Evolutionary conservation across 2,329 filamentous ascomycete genomes (phyloP), one percentile per base, ranked within the genome.

Genomic region (Aspergillus ruber): DNA sequence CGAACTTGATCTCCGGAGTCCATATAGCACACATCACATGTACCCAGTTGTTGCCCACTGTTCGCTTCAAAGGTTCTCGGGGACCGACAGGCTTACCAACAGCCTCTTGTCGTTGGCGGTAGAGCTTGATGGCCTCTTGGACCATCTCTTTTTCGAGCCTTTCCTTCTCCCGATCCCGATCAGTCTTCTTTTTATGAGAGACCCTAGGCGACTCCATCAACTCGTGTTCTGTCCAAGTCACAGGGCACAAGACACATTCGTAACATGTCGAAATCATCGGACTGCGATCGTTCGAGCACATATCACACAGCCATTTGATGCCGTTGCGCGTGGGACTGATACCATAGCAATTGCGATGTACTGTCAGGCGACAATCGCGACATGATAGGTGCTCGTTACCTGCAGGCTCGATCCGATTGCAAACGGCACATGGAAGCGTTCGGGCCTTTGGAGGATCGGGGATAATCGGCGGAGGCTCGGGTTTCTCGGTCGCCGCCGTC

Each of bases 1-100:
- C 90, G 67, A 96, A 98, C 62, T 90, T 93, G 59, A 95, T 85
- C 68, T 98, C 93, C 0, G 89, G 84, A 9, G 86, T 90, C 83
- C 88, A 97, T 15, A 95, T 76, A 1, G 93, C 90, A 63, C 93
- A 98, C 33, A 86, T 85, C 23, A 97, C 89, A 65, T 98, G 93
- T 13, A 96, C 88, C 93, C 93, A 98, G 62, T 97, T 97, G 71
- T 97, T 97, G 64, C 94, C 90, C 3, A 86, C 88, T 0, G 93
- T 98, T 43, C 88, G 83, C 71, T 98, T 98, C 53, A 98, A 74
- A 3, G 93, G 86, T 65, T 97, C 93, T 42, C 93, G 82, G 21
- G 93, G 93, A 54, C 88, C 81, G 32, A 85, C 70, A 1, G 93
- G 91, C 42, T 90, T 86, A 56, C 90, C 89, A 59, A 85, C 82